These are phyloP conservation scores for Secale cereale DNA, from an alignment of 176 grass and related monocot species.

Conservation along the genomic window DNA sequence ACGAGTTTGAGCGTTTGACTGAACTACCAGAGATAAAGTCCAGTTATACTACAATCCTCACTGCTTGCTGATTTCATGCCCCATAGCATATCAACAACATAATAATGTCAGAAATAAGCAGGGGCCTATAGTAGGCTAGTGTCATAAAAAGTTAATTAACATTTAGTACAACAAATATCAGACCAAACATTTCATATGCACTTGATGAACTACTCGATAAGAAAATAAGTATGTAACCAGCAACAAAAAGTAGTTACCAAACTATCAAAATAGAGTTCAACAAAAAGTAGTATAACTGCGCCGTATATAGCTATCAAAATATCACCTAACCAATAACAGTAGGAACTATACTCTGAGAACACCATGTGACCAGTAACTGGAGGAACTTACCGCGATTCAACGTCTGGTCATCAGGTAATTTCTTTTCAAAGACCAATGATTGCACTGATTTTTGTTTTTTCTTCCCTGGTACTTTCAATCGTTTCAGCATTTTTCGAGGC, in stretches of 20 bases:
- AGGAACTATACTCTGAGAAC: background rate
- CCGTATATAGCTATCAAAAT: background rate
- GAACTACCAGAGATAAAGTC: background rate
- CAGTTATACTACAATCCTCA: background rate
- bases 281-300: background rate
- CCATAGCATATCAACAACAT: background rate
- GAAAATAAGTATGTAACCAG: background rate
- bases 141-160: background rate
- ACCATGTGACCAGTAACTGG: slow-evolving; percentile 1
- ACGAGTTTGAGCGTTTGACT: background rate
- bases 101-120: background rate
- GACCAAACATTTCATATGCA: background rate
- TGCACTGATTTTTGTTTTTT: slow-evolving; percentile 2
- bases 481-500: slow-evolving; percentile 34
- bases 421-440: background rate
- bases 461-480: slow-evolving; percentile 26
- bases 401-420: slow-evolving; percentile 14
- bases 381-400: slow-evolving; percentile 39
- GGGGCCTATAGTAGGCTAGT: background rate
- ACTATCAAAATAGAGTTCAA: no score
- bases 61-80: background rate
- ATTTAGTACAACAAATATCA: background rate
- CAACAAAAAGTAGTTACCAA: no score
- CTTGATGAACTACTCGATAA: background rate
- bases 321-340: background rate